These are phyloP conservation scores for Solanum hybrid DNA, from an alignment of 305 asterid species.

Conservation along the genomic window DNA sequence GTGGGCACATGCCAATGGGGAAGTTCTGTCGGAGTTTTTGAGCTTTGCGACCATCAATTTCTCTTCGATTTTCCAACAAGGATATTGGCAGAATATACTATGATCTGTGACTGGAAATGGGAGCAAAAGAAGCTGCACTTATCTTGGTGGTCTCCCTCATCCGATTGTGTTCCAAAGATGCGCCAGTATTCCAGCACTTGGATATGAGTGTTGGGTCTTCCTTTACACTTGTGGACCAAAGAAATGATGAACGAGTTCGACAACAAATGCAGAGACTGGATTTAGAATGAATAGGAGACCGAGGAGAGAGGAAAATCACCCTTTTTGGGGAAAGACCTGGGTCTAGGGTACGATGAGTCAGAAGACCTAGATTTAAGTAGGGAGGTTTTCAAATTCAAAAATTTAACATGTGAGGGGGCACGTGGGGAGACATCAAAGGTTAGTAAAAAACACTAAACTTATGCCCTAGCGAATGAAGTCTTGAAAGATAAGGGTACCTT, in stretches of 20 bases:
- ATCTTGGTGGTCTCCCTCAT: background rate
- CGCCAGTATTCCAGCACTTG: background rate
- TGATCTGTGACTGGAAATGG: background rate
- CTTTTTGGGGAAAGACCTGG: background rate
- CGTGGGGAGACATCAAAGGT: background rate
- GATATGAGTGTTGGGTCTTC: background rate
- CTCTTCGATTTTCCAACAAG: background rate
- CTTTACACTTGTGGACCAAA: background rate
- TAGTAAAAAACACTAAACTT: background rate
- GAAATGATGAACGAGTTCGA: background rate
- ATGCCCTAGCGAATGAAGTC: background rate
- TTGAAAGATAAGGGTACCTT: background rate
- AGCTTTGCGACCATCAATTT: background rate
- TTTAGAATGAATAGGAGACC: background rate
- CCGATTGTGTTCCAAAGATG: background rate
- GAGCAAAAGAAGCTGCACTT: background rate
- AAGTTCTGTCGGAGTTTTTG: background rate
- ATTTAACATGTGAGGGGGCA: background rate
- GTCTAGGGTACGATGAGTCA: background rate
- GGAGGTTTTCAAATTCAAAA: background rate
- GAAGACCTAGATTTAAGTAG: background rate
- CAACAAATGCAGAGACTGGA: background rate
- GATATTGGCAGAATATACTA: background rate
- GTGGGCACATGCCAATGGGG: background rate
- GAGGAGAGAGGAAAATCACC: background rate